Evolutionary conservation across 768 basidiomycete species (phyloP), one percentile per base, ranked within the genome.

Genomic region (Agrocybe chaxingu): DNA sequence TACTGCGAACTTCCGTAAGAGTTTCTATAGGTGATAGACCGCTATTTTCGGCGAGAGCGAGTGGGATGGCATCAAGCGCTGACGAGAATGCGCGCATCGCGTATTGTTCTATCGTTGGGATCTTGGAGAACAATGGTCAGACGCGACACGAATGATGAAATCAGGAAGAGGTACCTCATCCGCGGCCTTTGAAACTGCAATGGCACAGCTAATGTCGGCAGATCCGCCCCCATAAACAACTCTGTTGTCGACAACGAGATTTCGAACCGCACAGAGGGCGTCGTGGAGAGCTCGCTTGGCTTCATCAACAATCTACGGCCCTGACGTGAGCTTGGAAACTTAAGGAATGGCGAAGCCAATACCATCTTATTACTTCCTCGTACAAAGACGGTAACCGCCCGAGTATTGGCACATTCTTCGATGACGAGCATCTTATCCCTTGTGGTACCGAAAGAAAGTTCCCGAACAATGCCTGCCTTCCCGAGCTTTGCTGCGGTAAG

Each of bases 361-460:
- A 93, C 96, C 97, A 99, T 99, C 74, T 99, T 99, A 74, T 99
- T 99, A 63, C 89, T 92, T 16, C 97, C 97, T 33, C 97, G 81
- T 18, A 98, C 94, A 58, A 99, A 98, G 60, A 98, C 87, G 7
- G 97, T 98, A 39, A 98, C 96, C 33, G 96, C 95, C 48, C 94
- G 82, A 8, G 87, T 82, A 72, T 99, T 99, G 12, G 97, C 96
- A 61, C 96, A 98, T 62, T 98, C 95, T 68, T 98, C 97, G 58
- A 99, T 96, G 55, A 98, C 89, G 48, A 99, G 83, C 97, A 99
- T 99, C 77, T 98, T 98, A 70, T 99, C 97, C 54, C 93, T 81
- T 11, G 97, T 99, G 7, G 97, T 99, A 43, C 97, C 97, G 68
- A 99, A 99, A 6, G 91, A 82, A 48, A 99, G 67, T 70, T 99